These are phyloP conservation scores for Tetrapisispora namnaoensis DNA, from an alignment of 805 yeast species.

Conservation along the genomic window DNA sequence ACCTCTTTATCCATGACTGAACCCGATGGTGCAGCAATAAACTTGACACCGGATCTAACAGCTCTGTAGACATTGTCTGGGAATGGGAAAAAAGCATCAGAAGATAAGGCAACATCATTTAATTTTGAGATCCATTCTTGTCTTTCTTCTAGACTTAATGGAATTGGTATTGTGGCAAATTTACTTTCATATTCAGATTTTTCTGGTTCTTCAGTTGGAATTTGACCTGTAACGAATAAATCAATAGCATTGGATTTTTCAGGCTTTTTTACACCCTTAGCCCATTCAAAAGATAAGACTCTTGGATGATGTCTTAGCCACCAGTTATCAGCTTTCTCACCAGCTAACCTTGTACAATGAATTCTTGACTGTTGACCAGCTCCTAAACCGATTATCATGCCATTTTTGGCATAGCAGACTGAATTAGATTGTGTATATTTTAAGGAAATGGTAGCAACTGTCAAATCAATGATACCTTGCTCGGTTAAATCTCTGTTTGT, in stretches of 20 bases:
- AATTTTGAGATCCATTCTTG: conserved; percentile 76
- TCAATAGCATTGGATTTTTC: conserved; percentile 98
- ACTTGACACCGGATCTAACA: conserved; percentile 91
- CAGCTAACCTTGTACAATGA: conserved; percentile 98
- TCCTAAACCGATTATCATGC: conserved; percentile 98
- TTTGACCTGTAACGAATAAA: conserved; percentile 81
- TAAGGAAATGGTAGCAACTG: conserved; percentile 94
- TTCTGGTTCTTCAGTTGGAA: conserved; percentile 89
- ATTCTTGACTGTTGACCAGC: conserved; percentile 99
- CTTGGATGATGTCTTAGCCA: conserved; percentile 98
- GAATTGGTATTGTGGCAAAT: conserved; percentile 74
- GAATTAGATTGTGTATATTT: conserved; percentile 98
- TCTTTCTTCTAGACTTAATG: conserved; percentile 75
- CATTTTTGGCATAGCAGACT: conserved; percentile 95
- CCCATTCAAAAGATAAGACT: conserved; percentile 91
- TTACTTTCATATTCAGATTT: conserved; percentile 84
- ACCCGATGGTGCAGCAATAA: conserved; percentile 93
- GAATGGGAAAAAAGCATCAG: conserved; percentile 99
- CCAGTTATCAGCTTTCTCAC: conserved; percentile 99
- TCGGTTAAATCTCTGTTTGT: conserved; percentile 78
- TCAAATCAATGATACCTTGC: conserved; percentile 86
- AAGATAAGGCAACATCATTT: conserved; percentile 79
- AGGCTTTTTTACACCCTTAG: conserved; percentile 95
- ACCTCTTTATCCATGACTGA: conserved; percentile 97
- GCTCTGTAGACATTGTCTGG: conserved; percentile 98